Percentiles rank a stretch among this genome's conserved stretches.
Conservation (phyloP, 164 flowering plant genomes). For the Malania oleifera region DNA sequence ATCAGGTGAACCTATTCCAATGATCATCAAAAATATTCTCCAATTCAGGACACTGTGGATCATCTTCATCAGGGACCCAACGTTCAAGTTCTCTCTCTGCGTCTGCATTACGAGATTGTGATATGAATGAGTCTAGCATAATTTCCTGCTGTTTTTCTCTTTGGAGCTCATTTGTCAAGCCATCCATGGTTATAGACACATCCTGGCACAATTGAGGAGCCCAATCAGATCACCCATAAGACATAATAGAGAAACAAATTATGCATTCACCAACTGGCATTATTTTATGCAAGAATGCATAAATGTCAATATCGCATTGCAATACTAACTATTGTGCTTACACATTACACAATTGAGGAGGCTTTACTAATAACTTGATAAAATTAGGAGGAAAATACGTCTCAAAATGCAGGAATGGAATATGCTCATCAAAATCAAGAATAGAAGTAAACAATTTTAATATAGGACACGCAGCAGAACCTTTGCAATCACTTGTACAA, state of each 20-base stretch:
- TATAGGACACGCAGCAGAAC: constrained; percentile 25
- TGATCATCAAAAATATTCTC: constrained; percentile 77
- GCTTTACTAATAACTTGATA: too few species aligned
- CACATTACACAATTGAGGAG: too few species aligned
- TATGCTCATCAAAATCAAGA: not conserved
- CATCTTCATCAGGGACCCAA: constrained; percentile 90
- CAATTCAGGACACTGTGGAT: constrained; percentile 67
- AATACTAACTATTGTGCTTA: too few species aligned
- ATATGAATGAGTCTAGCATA: constrained; percentile 76
- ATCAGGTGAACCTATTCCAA: constrained; percentile 64
- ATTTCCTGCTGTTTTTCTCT: constrained; percentile 59
- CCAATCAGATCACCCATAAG: constrained; percentile 5
- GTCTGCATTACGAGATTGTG: constrained; percentile 64
- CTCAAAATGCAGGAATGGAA: not conserved
- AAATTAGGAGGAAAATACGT: too few species aligned
- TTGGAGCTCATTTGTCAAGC: constrained; percentile 39
- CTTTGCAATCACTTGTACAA: constrained; percentile 92
- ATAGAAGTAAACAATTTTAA: not conserved
- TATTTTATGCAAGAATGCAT: too few species aligned
- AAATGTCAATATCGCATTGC: too few species aligned
- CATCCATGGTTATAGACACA: constrained; percentile 58
- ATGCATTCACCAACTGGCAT: not conserved
- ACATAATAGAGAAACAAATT: not conserved
- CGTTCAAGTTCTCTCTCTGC: constrained; percentile 72
- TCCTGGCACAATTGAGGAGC: constrained; percentile 41